Evolutionary conservation across 106 monocot genomes (phyloP), one percentile per base, ranked within the genome.

Genomic region (Narthecium ossifragum): DNA sequence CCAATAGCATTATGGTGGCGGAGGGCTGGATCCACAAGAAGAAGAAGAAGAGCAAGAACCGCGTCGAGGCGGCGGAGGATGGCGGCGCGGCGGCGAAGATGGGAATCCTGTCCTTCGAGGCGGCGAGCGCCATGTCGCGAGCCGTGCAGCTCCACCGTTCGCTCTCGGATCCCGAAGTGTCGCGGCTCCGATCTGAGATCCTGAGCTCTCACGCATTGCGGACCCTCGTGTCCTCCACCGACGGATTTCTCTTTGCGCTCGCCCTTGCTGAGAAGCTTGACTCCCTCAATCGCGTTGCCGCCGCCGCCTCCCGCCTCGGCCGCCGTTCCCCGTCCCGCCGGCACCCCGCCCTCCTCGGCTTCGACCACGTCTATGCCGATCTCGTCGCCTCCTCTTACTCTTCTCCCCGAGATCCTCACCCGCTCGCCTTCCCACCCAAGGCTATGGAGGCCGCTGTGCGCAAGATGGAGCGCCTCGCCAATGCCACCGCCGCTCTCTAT

Each of bases 21-120:
- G 84, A 80, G 71, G 72, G 70, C 31, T 75, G 77, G 75, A 75
- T 79, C 40, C 51, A 68, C 64, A 76, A 67, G 67, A 81, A 78
- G 78, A 59, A 67, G 25, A 69, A 43, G 61, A 76, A 69, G 61
- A 56, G 28, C 59, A 50, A 1, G 30, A 32, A n/a, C 22, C 26
- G 1, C 53, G 25, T 9, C 27, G 15, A 10, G 24, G 26, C 5
- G 30, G 32, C 15, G 1, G 25, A 14, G 17, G 52, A 49, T n/a
- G 62, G 40, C 51, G 28, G 15, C 10, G 37, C 26, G 17, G 34
- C 54, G 36, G 27, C 64, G 33, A 28, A 20, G 40, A 66, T 92
- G 29, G 92, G 92, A 23, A 92, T 92, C 64, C 78, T 92, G 39
- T 92, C 92, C 22, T 92, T 92, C 72, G 92, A 92, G 75, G 75